A percentile compares a stretch with the other conserved stretches of the same genome.
Conservation (phyloP, 176 grass and related monocot genomes). For the Urochloa ruziziensis region DNA sequence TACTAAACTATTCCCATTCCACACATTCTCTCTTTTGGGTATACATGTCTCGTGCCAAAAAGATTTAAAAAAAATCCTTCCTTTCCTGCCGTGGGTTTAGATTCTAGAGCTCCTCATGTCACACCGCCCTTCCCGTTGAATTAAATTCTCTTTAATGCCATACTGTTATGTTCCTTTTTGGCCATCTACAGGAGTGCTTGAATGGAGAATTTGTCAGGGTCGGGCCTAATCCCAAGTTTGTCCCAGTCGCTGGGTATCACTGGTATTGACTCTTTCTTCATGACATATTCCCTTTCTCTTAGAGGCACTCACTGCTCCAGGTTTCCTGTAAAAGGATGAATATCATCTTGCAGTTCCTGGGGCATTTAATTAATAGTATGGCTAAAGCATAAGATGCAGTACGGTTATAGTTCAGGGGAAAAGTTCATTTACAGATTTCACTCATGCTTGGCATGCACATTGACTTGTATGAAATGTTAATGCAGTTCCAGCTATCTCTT, state of each 20-base stretch:
- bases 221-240: slow-evolving; percentile 89
- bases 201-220: slow-evolving; percentile 97
- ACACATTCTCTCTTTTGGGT: too few relatives aligned
- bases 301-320: not conserved
- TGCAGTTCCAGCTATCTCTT: not conserved
- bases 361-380: not conserved
- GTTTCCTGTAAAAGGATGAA: not conserved
- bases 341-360: not conserved
- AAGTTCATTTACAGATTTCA: not conserved
- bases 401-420: not conserved
- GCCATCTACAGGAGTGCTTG: slow-evolving; percentile 71
- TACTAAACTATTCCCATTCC: too few relatives aligned
- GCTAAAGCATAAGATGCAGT: not conserved
- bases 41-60: too few relatives aligned
- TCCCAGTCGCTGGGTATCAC: slow-evolving; percentile 81
- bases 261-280: slow-evolving; percentile 49
- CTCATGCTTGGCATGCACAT: not conserved
- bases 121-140: too few relatives aligned
- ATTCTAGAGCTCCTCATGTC: not conserved
- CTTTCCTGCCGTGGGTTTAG: not conserved
- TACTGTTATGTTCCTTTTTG: not conserved
- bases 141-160: not conserved
- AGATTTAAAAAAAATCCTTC: not conserved
- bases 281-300: not conserved
- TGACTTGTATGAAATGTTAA: not conserved